Percentiles rank a stretch among this genome's conserved stretches.
These are phyloP conservation scores for Colletotrichum melonis DNA, from an alignment of 2,329 filamentous ascomycete genomes.

Conservation along the genomic window DNA sequence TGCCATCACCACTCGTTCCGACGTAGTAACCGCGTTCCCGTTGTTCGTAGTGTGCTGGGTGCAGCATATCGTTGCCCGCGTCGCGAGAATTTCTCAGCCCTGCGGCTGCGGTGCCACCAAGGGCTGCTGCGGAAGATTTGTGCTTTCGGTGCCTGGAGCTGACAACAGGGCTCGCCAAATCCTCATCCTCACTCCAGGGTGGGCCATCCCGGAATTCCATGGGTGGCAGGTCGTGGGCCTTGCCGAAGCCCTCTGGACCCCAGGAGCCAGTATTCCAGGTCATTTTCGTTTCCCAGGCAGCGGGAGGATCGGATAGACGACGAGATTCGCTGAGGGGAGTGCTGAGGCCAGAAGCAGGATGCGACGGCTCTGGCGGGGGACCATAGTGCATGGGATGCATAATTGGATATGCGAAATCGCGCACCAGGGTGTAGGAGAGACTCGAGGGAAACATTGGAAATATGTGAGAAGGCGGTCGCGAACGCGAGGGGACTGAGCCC, in stretches of 20 bases:
- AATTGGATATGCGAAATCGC: constrained; percentile 92
- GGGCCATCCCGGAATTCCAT: constrained; percentile 90
- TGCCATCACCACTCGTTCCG: constrained; percentile 75
- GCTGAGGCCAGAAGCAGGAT: constrained; percentile 80
- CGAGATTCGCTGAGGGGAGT: constrained; percentile 86
- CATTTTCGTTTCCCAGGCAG: constrained; percentile 78
- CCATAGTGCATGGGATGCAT: constrained; percentile 93
- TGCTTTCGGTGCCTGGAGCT: constrained; percentile 88
- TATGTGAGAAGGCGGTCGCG: constrained; percentile 82
- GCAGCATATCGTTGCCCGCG: constrained; percentile 53
- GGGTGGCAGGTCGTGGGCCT: constrained; percentile 75
- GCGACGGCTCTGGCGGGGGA: constrained; percentile 79
- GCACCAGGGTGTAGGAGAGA: constrained; percentile 87
- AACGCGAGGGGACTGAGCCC: constrained; percentile 75
- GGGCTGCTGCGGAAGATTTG: constrained; percentile 72
- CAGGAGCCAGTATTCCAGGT: constrained; percentile 65
- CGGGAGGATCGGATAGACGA: constrained; percentile 84
- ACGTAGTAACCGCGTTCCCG: constrained; percentile 75
- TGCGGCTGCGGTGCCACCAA: constrained; percentile 58
- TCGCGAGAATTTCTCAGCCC: constrained; percentile 53
- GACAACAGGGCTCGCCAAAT: constrained; percentile 90
- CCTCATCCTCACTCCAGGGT: constrained; percentile 95
- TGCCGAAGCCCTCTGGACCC: constrained; percentile 65
- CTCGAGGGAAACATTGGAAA: constrained; percentile 89
- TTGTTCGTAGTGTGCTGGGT: constrained; percentile 64